Base-by-base conservation (phyloP, 2,329 filamentous ascomycete species). In the Fonsecaea multimorphosa region DNA sequence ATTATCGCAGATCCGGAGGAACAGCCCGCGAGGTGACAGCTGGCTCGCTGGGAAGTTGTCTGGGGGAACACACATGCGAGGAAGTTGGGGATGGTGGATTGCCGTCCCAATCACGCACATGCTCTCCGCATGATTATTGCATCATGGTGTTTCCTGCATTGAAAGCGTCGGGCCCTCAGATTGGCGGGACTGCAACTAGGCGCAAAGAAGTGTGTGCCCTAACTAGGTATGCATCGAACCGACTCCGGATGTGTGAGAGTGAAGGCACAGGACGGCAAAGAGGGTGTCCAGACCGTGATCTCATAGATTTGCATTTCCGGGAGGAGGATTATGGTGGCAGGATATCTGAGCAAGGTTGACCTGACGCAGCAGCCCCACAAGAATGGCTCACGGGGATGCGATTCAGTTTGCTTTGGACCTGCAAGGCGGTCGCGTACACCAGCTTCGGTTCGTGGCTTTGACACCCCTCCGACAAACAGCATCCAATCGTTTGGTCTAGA, bases 91-190 rank as follows among this genome's bases (percentile, higher is more conserved):
- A 49, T 24, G 44, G 11, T 34, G 11, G 32, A 6, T 2, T 34
- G 32, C 32, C n/a, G 2, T 22, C 44, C 1, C 44, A 24, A 49
- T 8, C 38, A 49, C 6, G 19, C 44, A 49, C n/a, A 49, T 49
- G 44, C 19, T 49, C 44, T 49, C 44, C 44, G 44, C 44, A 49
- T 24, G 44, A 49, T 12, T 24, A 49, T 49, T 49, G 44, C 44
- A 49, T 49, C 44, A 49, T 24, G 44, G 24, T 24, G 11, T 24
- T 24, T 3, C 40, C 4, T 49, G 19, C n/a, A n/a, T n/a, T n/a
- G n/a, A n/a, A n/a, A n/a, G n/a, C n/a, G n/a, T n/a, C n/a, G 19
- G 19, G 19, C 19, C 11, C 7, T 12, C 19, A 9, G 44, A 44
- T 44, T 44, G 38, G 38, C 38, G n/a, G 38, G 9, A 44, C 8